Conservation (phyloP, 805 yeast species). For the Candida qinlingensis region DNA sequence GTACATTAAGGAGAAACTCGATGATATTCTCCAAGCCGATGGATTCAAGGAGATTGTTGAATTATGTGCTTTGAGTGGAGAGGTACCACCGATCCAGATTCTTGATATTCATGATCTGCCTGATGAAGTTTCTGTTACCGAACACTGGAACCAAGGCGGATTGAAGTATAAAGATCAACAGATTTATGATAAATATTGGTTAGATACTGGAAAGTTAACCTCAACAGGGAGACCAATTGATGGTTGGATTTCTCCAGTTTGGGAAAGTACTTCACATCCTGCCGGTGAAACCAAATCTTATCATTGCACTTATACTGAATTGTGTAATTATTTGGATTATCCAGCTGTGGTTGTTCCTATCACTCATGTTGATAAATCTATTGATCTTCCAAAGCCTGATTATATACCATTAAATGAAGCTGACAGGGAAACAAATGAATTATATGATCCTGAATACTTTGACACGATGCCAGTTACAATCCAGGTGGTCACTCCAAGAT, state of each 20-base stretch:
- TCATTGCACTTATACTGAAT: slow-evolving; percentile 38
- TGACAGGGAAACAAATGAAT: slow-evolving; percentile 29
- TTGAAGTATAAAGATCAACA: slow-evolving; percentile 32
- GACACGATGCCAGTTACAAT: slow-evolving; percentile 51
- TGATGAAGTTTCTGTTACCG: slow-evolving; percentile 26
- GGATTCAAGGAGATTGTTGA: slow-evolving; percentile 18
- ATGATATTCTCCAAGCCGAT: slow-evolving; percentile 23
- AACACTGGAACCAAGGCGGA: slow-evolving; percentile 37
- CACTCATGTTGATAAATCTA: slow-evolving; percentile 31
- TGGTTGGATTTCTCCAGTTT: slow-evolving; percentile 43
- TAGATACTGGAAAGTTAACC: slow-evolving; percentile 28
- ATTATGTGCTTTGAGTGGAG: slow-evolving; percentile 25
- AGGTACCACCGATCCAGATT: slow-evolving; percentile 12
- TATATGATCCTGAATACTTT: slow-evolving; percentile 42
- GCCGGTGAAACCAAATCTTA: slow-evolving; percentile 34
- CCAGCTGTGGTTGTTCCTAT: slow-evolving; percentile 40
- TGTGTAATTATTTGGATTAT: slow-evolving; percentile 36
- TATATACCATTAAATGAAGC: slow-evolving; percentile 23
- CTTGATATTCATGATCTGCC: slow-evolving; percentile 21
- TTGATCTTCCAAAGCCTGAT: slow-evolving; percentile 24
- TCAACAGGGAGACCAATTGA: slow-evolving; percentile 37
- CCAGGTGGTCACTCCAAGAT: slow-evolving; percentile 49
- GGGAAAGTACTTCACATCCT: slow-evolving; percentile 36
- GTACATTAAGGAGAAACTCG: slow-evolving; percentile 15
- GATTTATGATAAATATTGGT: slow-evolving; percentile 34